Evolutionary conservation across 148 eudicot genomes (phyloP).

Genomic region (Rhododendron williamsianum): DNA sequence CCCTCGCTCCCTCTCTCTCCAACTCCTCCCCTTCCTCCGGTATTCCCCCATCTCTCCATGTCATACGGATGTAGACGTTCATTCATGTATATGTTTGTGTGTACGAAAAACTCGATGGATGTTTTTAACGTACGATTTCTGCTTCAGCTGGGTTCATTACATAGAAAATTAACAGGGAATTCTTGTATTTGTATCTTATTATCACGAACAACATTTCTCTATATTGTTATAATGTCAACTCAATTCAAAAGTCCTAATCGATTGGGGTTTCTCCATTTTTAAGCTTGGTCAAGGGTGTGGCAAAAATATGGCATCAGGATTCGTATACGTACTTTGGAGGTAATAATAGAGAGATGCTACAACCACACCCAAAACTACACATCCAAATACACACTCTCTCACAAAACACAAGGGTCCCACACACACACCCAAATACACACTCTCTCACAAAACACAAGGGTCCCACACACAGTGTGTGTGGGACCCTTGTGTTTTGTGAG

Average conservation of each 20-base stretch:
- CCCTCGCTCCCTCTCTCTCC: slow-evolving; percentile 58
- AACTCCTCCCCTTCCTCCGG: slow-evolving; percentile 32
- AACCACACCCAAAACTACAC: no score
- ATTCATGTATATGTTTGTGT: neutral
- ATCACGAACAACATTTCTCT: no score
- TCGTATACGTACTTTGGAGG: neutral
- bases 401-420: no score
- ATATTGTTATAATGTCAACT: neutral
- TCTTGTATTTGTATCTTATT: neutral
- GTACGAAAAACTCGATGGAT: neutral
- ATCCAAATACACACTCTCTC: no score
- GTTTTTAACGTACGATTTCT: neutral
- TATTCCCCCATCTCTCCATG: neutral
- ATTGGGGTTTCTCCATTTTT: neutral
- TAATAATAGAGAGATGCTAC: no score
- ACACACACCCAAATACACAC: no score
- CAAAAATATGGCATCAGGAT: neutral
- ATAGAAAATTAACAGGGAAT: neutral
- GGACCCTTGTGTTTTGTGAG: no score
- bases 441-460: no score
- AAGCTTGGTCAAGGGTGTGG: neutral
- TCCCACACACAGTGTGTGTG: no score
- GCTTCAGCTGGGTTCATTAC: neutral
- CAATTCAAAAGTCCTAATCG: neutral
- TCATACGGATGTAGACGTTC: neutral